Conservation (phyloP, 2,329 filamentous ascomycete genomes). For the Diatrype stigma region DNA sequence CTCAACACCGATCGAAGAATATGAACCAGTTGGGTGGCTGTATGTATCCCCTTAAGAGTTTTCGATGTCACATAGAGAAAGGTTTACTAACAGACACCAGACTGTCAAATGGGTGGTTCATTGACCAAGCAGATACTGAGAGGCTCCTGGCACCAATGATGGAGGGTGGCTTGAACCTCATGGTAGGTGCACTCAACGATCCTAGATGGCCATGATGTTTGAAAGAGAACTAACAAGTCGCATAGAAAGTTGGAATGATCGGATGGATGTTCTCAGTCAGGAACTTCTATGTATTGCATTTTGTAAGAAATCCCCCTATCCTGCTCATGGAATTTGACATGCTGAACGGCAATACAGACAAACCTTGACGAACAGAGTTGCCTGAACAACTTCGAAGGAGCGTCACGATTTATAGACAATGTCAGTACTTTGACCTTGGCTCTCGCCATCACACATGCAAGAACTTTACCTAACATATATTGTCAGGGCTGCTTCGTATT, state of each 20-base stretch:
- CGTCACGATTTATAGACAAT: neutral
- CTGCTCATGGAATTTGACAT: neutral
- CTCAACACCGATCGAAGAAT: neutral
- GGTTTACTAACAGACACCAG: neutral
- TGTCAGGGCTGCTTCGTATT: conserved; percentile 2
- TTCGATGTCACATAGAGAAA: too few relatives aligned
- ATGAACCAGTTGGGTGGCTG: neutral
- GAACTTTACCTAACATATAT: neutral
- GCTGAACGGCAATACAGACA: neutral
- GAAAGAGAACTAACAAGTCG: neutral
- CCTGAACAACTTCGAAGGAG: neutral
- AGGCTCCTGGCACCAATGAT: neutral
- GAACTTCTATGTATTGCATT: conserved; percentile 4
- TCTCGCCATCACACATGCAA: neutral
- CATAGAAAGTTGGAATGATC: conserved; percentile 4
- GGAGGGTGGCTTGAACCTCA: neutral
- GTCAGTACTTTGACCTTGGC: neutral
- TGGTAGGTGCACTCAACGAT: neutral
- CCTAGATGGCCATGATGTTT: neutral
- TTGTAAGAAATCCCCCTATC: conserved; percentile 1
- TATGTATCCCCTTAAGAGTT: too few relatives aligned
- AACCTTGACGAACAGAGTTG: neutral
- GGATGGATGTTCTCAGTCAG: neutral
- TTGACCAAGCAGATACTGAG: neutral
- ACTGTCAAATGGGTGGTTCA: neutral